Conservation (phyloP, 2,329 filamentous ascomycete genomes). For the Hypoxylon sp. region DNA sequence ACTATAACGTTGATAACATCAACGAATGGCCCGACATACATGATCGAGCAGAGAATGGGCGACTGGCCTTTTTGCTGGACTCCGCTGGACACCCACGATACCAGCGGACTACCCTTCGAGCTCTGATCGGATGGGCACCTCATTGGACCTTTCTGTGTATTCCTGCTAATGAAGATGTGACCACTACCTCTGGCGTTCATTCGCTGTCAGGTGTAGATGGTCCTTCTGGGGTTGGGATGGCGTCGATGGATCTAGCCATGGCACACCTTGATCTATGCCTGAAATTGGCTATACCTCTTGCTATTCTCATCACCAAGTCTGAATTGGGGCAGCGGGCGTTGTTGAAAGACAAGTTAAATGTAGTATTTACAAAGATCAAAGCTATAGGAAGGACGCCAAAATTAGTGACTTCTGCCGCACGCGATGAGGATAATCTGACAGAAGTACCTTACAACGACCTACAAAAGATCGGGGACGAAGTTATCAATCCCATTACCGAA, state of each 20-base stretch:
- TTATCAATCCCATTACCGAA: constrained; percentile 66
- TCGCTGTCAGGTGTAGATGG: constrained; percentile 66
- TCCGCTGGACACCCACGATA: constrained; percentile 93
- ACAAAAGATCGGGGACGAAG: constrained; percentile 67
- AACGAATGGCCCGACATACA: constrained; percentile 97
- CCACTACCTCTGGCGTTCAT: constrained; percentile 56
- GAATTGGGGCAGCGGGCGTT: constrained; percentile 84
- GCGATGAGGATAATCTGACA: constrained; percentile 66
- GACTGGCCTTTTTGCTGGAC: constrained; percentile 90
- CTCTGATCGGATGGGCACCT: constrained; percentile 94
- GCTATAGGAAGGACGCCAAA: constrained; percentile 79
- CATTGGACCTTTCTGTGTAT: constrained; percentile 94
- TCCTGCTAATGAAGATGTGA: constrained; percentile 79
- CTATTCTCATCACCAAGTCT: constrained; percentile 90
- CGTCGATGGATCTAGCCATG: constrained; percentile 78
- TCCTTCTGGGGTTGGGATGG: constrained; percentile 63
- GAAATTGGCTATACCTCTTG: constrained; percentile 81
- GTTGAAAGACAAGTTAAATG: constrained; percentile 78
- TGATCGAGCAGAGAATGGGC: constrained; percentile 77
- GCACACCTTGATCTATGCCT: constrained; percentile 89
- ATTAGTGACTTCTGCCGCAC: constrained; percentile 74
- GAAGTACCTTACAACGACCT: constrained; percentile 70
- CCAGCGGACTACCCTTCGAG: constrained; percentile 87
- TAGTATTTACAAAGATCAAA: constrained; percentile 84
- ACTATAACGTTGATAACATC: constrained; percentile 88